phyloP scores from a whole-genome alignment of 148 eudicot genomes.

The Beta vulgaris region DNA sequence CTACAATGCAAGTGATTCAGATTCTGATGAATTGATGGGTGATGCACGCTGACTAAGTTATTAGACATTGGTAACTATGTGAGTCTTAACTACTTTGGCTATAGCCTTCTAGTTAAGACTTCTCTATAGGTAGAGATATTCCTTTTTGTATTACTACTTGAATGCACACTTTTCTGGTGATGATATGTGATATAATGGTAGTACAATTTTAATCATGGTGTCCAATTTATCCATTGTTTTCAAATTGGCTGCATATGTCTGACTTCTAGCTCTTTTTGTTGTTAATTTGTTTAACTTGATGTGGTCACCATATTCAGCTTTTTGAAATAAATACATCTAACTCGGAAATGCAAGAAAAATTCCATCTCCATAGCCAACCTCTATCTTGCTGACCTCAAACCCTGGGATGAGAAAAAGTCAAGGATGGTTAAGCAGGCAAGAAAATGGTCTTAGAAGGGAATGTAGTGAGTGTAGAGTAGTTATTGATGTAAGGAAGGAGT shows the following conservation, averaged over 20 bases:
- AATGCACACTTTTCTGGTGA: not conserved
- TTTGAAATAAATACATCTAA: not conserved
- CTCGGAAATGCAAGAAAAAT: not conserved
- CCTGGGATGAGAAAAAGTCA: not conserved
- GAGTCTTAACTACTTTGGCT: slow-evolving; percentile 16
- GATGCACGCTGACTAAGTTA: slow-evolving; percentile 32
- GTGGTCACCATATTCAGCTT: not conserved
- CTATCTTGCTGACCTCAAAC: not conserved
- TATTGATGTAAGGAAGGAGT: not conserved
- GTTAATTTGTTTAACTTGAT: not conserved
- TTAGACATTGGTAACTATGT: slow-evolving; percentile 24
- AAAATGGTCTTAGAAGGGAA: not conserved
- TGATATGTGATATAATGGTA: slow-evolving; percentile 4
- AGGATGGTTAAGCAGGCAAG: not conserved
- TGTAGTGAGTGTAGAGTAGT: not conserved
- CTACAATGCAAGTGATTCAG: slow-evolving; percentile 93
- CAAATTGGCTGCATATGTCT: not conserved
- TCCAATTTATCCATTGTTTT: not conserved
- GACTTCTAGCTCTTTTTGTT: not conserved
- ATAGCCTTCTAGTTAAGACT: slow-evolving; percentile 1
- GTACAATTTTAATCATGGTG: not conserved
- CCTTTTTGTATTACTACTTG: not conserved
- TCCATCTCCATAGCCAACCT: not conserved
- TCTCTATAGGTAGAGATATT: not conserved
- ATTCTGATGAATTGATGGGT: slow-evolving; percentile 60